These are phyloP conservation scores for Eragrostis tef DNA, from an alignment of 202 grass and related monocot species.

Conservation along the genomic window DNA sequence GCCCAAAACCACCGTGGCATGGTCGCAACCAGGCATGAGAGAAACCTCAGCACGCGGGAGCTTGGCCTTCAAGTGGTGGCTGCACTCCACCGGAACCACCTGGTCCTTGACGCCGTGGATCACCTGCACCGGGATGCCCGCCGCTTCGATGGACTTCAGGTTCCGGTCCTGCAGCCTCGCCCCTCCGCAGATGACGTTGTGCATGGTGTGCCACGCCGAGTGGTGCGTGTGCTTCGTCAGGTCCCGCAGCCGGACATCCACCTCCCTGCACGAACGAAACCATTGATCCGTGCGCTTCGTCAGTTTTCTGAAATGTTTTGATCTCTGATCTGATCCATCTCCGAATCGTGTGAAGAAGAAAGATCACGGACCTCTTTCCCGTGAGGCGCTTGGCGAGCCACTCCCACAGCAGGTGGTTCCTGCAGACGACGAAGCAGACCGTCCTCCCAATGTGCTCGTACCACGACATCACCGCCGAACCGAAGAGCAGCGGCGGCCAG, in stretches of 20 bases:
- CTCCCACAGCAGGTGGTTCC: slow-evolving; percentile 76
- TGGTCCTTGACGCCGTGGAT: slow-evolving; percentile 69
- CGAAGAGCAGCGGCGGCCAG: slow-evolving; percentile 80
- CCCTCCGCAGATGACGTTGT: slow-evolving; percentile 87
- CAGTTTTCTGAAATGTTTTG: background rate
- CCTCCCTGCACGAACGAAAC: slow-evolving; percentile 19
- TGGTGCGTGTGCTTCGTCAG: slow-evolving; percentile 85
- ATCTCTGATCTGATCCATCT: background rate
- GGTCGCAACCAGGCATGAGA: slow-evolving; percentile 54
- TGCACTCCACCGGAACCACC: slow-evolving; percentile 74
- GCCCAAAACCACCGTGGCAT: slow-evolving; percentile 58
- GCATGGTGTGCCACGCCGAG: slow-evolving; percentile 95
- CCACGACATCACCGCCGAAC: slow-evolving; percentile 84
- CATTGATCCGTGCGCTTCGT: too few species aligned
- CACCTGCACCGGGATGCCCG: slow-evolving; percentile 57
- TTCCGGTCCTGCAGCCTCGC: slow-evolving; percentile 52
- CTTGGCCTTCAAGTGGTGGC: slow-evolving; percentile 52
- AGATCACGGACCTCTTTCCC: slow-evolving; percentile 42
- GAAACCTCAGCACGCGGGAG: slow-evolving; percentile 55
- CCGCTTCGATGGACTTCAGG: slow-evolving; percentile 56
- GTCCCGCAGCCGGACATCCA: slow-evolving; percentile 56
- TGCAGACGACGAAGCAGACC: slow-evolving; percentile 72
- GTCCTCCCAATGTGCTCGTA: slow-evolving; percentile 93
- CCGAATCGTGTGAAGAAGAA: background rate
- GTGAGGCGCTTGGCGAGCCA: slow-evolving; percentile 49